Evolutionary conservation across 202 grass and related monocot species (phyloP), one percentile per base, ranked within the genome.

Genomic region (Bolboschoenoplectus hybrid): DNA sequence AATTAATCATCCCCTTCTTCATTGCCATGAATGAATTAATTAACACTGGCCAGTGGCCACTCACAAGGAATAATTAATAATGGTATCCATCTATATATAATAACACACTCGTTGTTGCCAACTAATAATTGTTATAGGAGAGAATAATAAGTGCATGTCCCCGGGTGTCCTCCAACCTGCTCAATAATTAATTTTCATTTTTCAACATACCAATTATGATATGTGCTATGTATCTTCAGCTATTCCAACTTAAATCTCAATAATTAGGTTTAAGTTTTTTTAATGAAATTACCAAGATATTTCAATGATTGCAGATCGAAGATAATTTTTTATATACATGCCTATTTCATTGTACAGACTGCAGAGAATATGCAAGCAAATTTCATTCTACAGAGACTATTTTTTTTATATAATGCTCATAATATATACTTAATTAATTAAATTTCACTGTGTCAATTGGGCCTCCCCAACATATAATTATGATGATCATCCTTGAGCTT

Each of bases 1-100:
- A 26, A 60, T 14, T 70, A 84, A 84, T 71, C 46, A 84, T 70
- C 62, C 50, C 81, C 70, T 67, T 58, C 46, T 41, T 84, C 20
- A 72, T 84, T 11, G 64, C 46, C 63, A 64, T 63, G 63, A 64
- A 57, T 79, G 26, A 58, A 58, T 12, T 19, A 62, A 49, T 41
- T 43, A 41, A 67, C 7, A 19, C 56, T 43, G 51, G 51, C 52
- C 11, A 71, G 10, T 51, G 0, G 10, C 51, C 1, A 26, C 26
- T 26, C 26, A 26, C 26, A 4, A 58, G 55, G 17, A 14, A 58
- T 14, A 58, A 58, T 58, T 17, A 72, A 84, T 55, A 84, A 78
- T 78, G 32, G 6, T 52, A 78, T 4, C n/a, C 74, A 40, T 26
- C 0, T 26, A 26, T 26, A 26, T 26, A 26, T 78, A 41, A 80